These are phyloP conservation scores for Trichoderma asperellum DNA, from an alignment of 2,329 filamentous ascomycete species.

Conservation along the genomic window DNA sequence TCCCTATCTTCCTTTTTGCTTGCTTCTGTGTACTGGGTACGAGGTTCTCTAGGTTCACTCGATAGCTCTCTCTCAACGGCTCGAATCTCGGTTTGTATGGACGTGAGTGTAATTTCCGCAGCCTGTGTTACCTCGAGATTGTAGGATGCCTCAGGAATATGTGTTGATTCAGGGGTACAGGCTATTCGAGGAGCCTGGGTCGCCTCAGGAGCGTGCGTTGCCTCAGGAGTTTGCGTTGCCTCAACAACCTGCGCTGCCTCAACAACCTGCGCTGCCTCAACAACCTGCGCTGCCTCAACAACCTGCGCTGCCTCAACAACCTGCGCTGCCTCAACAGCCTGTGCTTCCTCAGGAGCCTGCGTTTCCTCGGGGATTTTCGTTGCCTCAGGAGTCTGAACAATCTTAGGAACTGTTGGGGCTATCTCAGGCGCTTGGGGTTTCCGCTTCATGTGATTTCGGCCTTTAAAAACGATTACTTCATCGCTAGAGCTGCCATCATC, in stretches of 20 bases:
- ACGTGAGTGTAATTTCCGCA: constrained; percentile 36
- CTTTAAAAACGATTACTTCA: constrained; percentile 70
- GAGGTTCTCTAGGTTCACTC: neutral
- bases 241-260: neutral
- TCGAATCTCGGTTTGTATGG: constrained; percentile 2
- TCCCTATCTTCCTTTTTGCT: neutral
- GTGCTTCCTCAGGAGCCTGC: no score
- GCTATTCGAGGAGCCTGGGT: neutral
- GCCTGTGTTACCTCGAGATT: neutral
- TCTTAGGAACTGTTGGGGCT: neutral
- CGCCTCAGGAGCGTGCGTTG: neutral
- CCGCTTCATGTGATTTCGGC: constrained; percentile 47
- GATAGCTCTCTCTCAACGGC: constrained; percentile 11
- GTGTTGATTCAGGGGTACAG: neutral
- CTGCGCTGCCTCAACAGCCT: no score
- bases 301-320: no score
- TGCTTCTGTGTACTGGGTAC: neutral
- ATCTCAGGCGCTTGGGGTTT: constrained; percentile 22
- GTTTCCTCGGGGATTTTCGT: no score
- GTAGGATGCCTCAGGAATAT: neutral
- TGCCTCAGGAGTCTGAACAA: neutral
- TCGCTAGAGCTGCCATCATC: constrained; percentile 57
- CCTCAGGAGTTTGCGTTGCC: neutral
- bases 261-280: neutral
- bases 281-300: neutral